Percentiles rank a stretch among this genome's conserved stretches.
Conservation (phyloP, 139 green algal genomes). For the Protoeuglena noctilucae region DNA sequence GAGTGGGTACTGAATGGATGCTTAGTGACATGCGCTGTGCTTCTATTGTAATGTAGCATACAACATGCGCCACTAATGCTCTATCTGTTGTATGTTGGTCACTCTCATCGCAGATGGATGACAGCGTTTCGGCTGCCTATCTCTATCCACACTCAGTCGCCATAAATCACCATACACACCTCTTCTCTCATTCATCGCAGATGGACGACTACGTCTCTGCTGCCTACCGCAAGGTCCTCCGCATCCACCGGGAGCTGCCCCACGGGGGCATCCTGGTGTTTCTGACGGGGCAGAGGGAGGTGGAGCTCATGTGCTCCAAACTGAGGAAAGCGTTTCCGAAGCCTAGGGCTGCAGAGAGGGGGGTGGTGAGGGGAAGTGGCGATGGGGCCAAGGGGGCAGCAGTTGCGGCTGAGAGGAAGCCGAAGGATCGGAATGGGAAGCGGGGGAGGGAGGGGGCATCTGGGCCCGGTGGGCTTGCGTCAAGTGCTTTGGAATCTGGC, state of each 20-base stretch:
- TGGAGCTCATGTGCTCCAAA: slow-evolving; percentile 51
- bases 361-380: slow-evolving; percentile 1
- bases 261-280: slow-evolving; percentile 86
- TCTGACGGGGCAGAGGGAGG: slow-evolving; percentile 78
- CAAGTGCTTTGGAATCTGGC: neutral
- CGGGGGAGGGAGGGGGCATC: slow-evolving; percentile 1
- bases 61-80: no score
- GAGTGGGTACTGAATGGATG: no score
- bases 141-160: no score
- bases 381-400: neutral
- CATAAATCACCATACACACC: no score
- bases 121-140: no score
- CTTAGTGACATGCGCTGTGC: no score
- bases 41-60: no score
- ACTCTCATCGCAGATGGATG: no score
- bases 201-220: slow-evolving; percentile 66
- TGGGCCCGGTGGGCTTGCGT: neutral
- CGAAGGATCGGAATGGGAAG: slow-evolving; percentile 11
- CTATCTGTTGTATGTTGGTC: no score
- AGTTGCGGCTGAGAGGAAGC: slow-evolving; percentile 2
- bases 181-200: no score
- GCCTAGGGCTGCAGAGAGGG: neutral
- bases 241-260: slow-evolving; percentile 74
- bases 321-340: slow-evolving; percentile 34
- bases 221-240: slow-evolving; percentile 50